Conservation (phyloP, 306 rosid genomes). For the Fragaria ananassa region DNA sequence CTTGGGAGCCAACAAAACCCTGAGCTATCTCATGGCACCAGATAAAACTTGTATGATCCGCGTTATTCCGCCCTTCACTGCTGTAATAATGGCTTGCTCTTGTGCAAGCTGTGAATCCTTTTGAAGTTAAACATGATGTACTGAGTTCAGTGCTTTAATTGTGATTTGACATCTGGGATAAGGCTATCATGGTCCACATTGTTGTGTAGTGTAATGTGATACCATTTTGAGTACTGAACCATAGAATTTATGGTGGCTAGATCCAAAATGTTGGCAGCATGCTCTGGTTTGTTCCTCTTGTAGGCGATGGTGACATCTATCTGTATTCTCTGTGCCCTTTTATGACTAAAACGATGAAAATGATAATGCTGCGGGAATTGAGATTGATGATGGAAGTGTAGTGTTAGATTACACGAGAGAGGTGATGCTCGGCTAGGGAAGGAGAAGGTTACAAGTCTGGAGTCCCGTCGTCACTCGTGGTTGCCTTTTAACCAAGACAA, state of each 20-base stretch:
- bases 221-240: neutral
- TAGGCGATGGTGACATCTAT: neutral
- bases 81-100: constrained; percentile 19
- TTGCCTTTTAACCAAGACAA: neutral
- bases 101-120: constrained; percentile 9
- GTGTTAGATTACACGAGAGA: neutral
- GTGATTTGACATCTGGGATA: neutral
- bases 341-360: neutral
- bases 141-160: neutral
- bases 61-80: neutral
- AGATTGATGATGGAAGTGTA: neutral
- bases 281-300: neutral
- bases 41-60: constrained; percentile 13
- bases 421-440: neutral
- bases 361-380: neutral
- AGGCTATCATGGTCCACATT: neutral
- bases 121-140: neutral
- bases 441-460: constrained; percentile 5
- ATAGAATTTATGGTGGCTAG: neutral
- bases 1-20: constrained; percentile 73
- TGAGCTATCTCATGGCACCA: constrained; percentile 28
- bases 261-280: neutral
- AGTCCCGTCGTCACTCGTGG: neutral
- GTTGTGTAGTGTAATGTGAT: neutral
- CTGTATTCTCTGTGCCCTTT: neutral